Conservation (phyloP, 1,284 basidiomycete genomes). For the Ceraceosorus bombacis region DNA sequence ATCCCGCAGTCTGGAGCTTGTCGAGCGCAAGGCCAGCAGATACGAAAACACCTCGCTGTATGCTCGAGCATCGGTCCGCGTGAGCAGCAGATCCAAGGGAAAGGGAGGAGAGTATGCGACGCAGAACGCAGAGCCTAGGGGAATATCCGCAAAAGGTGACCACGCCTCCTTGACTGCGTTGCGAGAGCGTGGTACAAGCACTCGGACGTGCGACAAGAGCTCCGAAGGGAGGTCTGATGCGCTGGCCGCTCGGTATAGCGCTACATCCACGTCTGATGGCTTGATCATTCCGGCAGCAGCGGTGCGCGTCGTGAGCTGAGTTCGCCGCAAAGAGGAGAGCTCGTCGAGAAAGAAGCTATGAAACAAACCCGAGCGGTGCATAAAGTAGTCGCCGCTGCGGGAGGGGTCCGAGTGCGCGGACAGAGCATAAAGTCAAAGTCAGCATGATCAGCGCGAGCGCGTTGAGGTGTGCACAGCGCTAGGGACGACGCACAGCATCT, state of each 20-base stretch:
- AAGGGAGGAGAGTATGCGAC: constrained; percentile 51
- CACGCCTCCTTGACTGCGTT: background rate
- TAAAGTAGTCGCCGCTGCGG: constrained; percentile 52
- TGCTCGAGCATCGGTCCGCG: constrained; percentile 63
- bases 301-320: constrained; percentile 55
- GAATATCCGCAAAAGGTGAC: constrained; percentile 23
- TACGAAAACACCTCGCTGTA: constrained; percentile 75
- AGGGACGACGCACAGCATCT: constrained; percentile 58
- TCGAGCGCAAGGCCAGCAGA: constrained; percentile 71
- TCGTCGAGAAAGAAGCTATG: constrained; percentile 59
- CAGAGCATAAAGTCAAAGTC: background rate
- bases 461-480: background rate
- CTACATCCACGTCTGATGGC: constrained; percentile 27
- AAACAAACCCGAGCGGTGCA: constrained; percentile 79
- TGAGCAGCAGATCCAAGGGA: constrained; percentile 82
- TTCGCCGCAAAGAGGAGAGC: constrained; percentile 65
- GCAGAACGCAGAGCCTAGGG: constrained; percentile 25
- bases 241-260: constrained; percentile 20
- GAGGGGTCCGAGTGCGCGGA: background rate
- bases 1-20: constrained; percentile 66
- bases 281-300: constrained; percentile 53
- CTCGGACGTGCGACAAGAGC: constrained; percentile 5
- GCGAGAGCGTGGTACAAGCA: constrained; percentile 12
- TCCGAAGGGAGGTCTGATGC: background rate
- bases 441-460: no score